Conservation (phyloP, 139 green algal species). For the Nannochloris sp. region DNA sequence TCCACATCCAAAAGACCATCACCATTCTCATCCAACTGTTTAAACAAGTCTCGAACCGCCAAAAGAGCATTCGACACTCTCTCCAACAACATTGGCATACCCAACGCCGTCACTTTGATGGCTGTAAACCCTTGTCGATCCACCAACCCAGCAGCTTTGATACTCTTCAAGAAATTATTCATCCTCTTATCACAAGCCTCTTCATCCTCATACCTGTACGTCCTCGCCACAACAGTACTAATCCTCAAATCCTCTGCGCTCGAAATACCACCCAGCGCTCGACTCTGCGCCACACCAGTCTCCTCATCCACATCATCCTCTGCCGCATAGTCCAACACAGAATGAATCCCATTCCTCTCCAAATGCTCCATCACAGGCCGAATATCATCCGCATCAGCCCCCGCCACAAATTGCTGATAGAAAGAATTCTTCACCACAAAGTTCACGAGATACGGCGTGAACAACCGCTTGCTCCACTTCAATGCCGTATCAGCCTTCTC, state of each 20-base stretch:
- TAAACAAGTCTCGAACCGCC: constrained; percentile 54
- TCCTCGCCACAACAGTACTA: constrained; percentile 37
- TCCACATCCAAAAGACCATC: constrained; percentile 33
- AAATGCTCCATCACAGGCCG: constrained; percentile 38
- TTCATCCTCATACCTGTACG: constrained; percentile 64
- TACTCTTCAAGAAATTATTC: constrained; percentile 45
- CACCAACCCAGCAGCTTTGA: constrained; percentile 46
- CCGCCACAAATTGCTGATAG: constrained; percentile 80
- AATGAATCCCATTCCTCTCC: constrained; percentile 26
- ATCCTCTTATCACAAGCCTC: constrained; percentile 57
- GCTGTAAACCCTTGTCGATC: constrained; percentile 63
- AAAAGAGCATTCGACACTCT: constrained; percentile 43
- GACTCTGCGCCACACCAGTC: constrained; percentile 4
- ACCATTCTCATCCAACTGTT: constrained; percentile 52
- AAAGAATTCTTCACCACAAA: constrained; percentile 58
- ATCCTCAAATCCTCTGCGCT: background rate
- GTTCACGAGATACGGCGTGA: constrained; percentile 45
- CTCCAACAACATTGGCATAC: constrained; percentile 69
- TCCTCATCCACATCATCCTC: constrained; percentile 39
- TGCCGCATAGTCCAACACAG: constrained; percentile 57
- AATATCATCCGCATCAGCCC: constrained; percentile 45
- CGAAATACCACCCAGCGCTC: background rate
- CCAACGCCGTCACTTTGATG: constrained; percentile 82
- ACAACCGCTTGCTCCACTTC: constrained; percentile 26
- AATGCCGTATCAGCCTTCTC: constrained; percentile 49